These are phyloP conservation scores for Gelatoporia subvermispora DNA, from an alignment of 768 basidiomycete species.

Conservation along the genomic window DNA sequence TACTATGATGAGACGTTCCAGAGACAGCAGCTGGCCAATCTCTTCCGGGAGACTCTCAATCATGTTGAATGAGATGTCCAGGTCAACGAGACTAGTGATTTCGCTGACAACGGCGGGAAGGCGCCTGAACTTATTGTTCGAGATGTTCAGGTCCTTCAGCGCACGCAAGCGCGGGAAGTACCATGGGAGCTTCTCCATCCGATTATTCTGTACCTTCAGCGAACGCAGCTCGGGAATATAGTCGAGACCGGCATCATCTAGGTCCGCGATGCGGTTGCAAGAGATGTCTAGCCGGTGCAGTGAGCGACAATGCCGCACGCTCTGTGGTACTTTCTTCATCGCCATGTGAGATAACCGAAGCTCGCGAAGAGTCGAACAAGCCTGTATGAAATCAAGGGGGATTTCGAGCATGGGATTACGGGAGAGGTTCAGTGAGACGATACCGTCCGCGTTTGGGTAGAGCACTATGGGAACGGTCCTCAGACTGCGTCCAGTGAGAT, in stretches of 20 bases:
- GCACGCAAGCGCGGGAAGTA: conserved; percentile 72
- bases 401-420: conserved; percentile 95
- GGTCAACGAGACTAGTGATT: conserved; percentile 68
- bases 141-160: conserved; percentile 82
- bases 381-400: conserved; percentile 93
- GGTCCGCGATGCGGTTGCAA: conserved; percentile 84
- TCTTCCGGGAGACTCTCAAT: conserved; percentile 77
- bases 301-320: conserved; percentile 67
- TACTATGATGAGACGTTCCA: conserved; percentile 76
- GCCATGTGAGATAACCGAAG: conserved; percentile 88
- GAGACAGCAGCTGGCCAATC: conserved; percentile 60
- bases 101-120: conserved; percentile 75
- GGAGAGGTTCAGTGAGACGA: conserved; percentile 82
- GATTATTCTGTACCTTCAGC: conserved; percentile 85
- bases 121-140: conserved; percentile 86
- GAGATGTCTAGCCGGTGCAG: conserved; percentile 83
- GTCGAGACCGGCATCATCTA: conserved; percentile 83
- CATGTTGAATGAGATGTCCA: conserved; percentile 94
- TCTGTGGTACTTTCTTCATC: conserved; percentile 88
- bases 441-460: conserved; percentile 78
- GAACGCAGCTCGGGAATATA: conserved; percentile 63
- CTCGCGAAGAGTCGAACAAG: conserved; percentile 77
- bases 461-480: conserved; percentile 86
- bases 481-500: conserved; percentile 75
- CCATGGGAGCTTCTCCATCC: conserved; percentile 80